Evolutionary conservation across 78 protist species (phyloP), one percentile per base, ranked within the genome.

Genomic region (Dictyostelium firmibasis): DNA sequence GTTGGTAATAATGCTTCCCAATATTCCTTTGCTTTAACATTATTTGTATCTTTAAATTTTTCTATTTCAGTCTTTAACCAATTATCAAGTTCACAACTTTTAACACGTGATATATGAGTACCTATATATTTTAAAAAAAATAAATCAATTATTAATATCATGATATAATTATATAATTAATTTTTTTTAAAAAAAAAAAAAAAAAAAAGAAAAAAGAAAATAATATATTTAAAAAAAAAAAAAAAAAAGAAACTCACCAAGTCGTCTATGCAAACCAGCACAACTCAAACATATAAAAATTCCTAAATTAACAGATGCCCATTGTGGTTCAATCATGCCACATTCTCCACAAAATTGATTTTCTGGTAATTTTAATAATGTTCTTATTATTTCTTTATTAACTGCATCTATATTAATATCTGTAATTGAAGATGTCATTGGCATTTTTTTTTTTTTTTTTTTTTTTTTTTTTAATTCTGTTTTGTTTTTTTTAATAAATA

Each of bases 271-370:
- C 1, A 96, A 60, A 18, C 98, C 98, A 1, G 96, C 89, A 85
- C 98, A 97, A 13, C 72, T 57, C 62, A 97, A 86, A 89, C 98
- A 97, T 70, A 97, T n/a, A 84, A 96, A 96, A 16, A 76, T 86
- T 1, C 97, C 98, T 8, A 95, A 20, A 62, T 96, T 94, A 13
- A 85, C 31, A n/a, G 96, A 75, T 4, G 93, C 95, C 98, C 98
- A 97, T n/a, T 83, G 72, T 2, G 98, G 98, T 10, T 94, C 93
- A 53, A 13, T 25, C n/a, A 38, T 44, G 20, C 88, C 83, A 81
- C 97, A 95, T 67, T 95, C 97, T 53, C 95, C 89, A 91, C 97
- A 95, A 25, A 11, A 8, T 18, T 43, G 20, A 91, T 95, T 95
- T 78, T 83, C 97, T 18, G 84, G 75, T 35, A 83, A 47, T 36